Evolutionary conservation across 2,329 filamentous ascomycete genomes (phyloP), one percentile per base, ranked within the genome.

Genomic region (Chaetomium sp.): DNA sequence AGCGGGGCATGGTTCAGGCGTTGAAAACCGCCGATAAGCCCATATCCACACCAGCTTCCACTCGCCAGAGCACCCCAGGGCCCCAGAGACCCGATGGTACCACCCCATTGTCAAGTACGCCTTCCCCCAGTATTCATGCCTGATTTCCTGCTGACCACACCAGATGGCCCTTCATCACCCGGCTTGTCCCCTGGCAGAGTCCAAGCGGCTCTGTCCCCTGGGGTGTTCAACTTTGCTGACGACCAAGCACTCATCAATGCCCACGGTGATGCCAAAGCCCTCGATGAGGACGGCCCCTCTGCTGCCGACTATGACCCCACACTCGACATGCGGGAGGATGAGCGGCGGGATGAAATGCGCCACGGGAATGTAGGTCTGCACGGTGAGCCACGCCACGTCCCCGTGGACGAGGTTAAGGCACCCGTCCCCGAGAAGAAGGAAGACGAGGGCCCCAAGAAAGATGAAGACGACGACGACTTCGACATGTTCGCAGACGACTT

Each of bases 231-330:
- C 64, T 82, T 92, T 71, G 79, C 85, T 71, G 85, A 87, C 71
- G 90, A 92, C 73, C 82, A 86, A 63, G 85, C 88, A 69, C 82
- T 92, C 69, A 85, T 87, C 76, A 90, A 91, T 73, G 80, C 74
- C 5, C 83, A 86, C 70, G 81, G 78, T 42, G 77, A 80, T 67
- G 71, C 71, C 50, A 78, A 79, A 57, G 67, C 68, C 19, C 69
- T 74, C 12, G 80, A 82, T 2, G 84, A 86, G 68, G 90, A 95
- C 72, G 92, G 90, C 7, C 90, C 91, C 6, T 97, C 93, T n/a
- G 93, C 93, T 54, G 93, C 92, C 65, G 92, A 97, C 76, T 97
- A 97, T 75, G 92, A 97, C 73, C 93, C 93, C 1, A 95, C 89
- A 1, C 82, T 88, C 70, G 93, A 97, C 74, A 95, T 94, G 90